Conservation (phyloP, 2,329 filamentous ascomycete species). For the Fusarium guadeloupense region DNA sequence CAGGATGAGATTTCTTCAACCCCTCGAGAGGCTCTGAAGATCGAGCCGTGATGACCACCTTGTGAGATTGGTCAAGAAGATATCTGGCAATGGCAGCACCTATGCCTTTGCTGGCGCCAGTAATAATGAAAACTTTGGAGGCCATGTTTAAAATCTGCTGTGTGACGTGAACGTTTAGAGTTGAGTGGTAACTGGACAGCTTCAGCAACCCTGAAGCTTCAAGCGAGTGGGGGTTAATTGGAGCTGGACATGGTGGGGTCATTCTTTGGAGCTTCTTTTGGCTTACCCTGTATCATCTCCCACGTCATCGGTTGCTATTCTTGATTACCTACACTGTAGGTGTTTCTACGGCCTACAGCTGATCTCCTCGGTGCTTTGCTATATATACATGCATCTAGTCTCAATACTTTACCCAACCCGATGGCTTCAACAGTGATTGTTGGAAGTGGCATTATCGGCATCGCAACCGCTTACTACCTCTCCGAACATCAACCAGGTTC, state of each 20-base stretch:
- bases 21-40: conserved; percentile 59
- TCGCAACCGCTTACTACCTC: conserved; percentile 78
- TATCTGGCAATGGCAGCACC: conserved; percentile 64
- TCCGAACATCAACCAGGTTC: conserved; percentile 56
- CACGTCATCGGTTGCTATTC: conserved; percentile 32
- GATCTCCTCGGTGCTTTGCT: not conserved
- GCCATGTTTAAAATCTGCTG: conserved; percentile 49
- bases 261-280: conserved; percentile 15
- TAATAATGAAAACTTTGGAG: conserved; percentile 76
- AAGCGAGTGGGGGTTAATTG: conserved; percentile 23
- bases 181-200: conserved; percentile 9
- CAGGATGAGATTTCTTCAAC: conserved; percentile 58
- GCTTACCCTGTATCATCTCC: conserved; percentile 32
- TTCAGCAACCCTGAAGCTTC: conserved; percentile 5
- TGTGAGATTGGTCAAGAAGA: conserved; percentile 64
- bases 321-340: conserved; percentile 15
- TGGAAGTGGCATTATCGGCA: conserved; percentile 75
- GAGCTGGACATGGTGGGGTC: conserved; percentile 22
- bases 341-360: not conserved
- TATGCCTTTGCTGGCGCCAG: conserved; percentile 71
- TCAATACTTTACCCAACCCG: not conserved
- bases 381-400: not conserved
- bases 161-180: not conserved
- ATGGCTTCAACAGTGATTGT: conserved; percentile 70
- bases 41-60: conserved; percentile 67